A percentile compares a stretch with the other conserved stretches of the same genome.
Evolutionary conservation across 495 filamentous ascomycete species (phyloP).

Genomic region (Penicillium coffeae): DNA sequence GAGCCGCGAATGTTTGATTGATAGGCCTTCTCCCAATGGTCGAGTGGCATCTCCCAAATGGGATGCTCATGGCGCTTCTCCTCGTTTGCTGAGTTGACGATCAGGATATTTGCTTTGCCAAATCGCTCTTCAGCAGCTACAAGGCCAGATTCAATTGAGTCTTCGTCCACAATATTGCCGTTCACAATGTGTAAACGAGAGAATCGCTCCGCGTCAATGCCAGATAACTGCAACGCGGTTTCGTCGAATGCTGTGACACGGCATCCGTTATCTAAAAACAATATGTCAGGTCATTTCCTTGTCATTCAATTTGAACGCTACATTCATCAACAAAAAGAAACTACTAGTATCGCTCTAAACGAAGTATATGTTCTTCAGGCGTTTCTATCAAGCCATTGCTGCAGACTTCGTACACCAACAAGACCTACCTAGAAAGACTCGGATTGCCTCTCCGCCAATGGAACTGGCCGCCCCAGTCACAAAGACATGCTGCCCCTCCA

Average conservation of each 20-base stretch:
- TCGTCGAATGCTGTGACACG: constrained; percentile 52
- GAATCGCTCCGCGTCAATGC: constrained; percentile 21
- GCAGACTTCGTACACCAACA: too few relatives aligned
- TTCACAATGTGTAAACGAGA: constrained; percentile 34
- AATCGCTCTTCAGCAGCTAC: constrained; percentile 39
- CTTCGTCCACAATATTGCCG: constrained; percentile 47
- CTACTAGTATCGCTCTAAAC: too few relatives aligned
- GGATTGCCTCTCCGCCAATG: constrained; percentile 47
- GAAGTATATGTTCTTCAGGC: too few relatives aligned
- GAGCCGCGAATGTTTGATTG: constrained; percentile 48
- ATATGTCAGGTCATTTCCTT: constrained; percentile 4
- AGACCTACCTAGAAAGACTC: constrained; percentile 49
- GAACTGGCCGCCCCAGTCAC: constrained; percentile 54
- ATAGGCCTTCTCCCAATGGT: constrained; percentile 51
- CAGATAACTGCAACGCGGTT: constrained; percentile 17
- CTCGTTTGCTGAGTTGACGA: constrained; percentile 51
- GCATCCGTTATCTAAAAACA: constrained; percentile 45
- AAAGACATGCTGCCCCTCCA: constrained; percentile 54
- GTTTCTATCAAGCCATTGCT: too few relatives aligned
- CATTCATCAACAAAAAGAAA: too few relatives aligned
- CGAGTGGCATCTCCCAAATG: constrained; percentile 52
- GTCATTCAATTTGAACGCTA: too few relatives aligned
- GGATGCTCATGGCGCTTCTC: constrained; percentile 39
- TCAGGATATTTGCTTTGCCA: constrained; percentile 51
- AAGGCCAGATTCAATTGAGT: constrained; percentile 42